Evolutionary conservation across 2,329 filamentous ascomycete species (phyloP).

Genomic region (Trichophyton equinum): DNA sequence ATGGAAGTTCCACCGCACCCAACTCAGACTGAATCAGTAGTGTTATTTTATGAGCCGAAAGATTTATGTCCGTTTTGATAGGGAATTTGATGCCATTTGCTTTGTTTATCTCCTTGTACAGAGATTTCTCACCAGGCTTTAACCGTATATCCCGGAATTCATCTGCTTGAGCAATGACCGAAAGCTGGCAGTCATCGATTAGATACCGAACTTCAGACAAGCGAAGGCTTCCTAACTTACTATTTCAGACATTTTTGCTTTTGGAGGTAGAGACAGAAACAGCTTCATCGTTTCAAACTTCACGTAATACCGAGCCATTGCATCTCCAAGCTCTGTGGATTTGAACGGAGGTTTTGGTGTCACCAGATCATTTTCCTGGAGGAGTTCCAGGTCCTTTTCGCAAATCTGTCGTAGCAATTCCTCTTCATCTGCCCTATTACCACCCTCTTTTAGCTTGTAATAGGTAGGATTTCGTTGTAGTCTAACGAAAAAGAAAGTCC

Average conservation of each 20-base stretch:
- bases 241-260: slow-evolving; percentile 53
- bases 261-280: slow-evolving; percentile 50
- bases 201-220: neutral
- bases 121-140: slow-evolving; percentile 53
- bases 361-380: slow-evolving; percentile 50
- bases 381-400: slow-evolving; percentile 51
- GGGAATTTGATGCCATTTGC: slow-evolving; percentile 56
- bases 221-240: slow-evolving; percentile 36
- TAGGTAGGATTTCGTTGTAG: slow-evolving; percentile 57
- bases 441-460: slow-evolving; percentile 52
- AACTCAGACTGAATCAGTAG: slow-evolving; percentile 66
- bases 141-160: slow-evolving; percentile 65
- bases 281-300: slow-evolving; percentile 67
- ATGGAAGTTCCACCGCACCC: slow-evolving; percentile 51
- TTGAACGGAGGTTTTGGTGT: slow-evolving; percentile 38
- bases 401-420: slow-evolving; percentile 59
- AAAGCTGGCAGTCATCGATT: slow-evolving; percentile 40
- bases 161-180: slow-evolving; percentile 50
- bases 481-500: slow-evolving; percentile 68
- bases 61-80: slow-evolving; percentile 53
- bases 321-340: slow-evolving; percentile 60
- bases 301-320: slow-evolving; percentile 74
- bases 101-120: slow-evolving; percentile 62
- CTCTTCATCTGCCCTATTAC: slow-evolving; percentile 42
- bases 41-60: slow-evolving; percentile 61